Evolutionary conservation across 75 land plant genomes (phyloP), one percentile per base, ranked within the genome.

Genomic region (Azolla pinnata): DNA sequence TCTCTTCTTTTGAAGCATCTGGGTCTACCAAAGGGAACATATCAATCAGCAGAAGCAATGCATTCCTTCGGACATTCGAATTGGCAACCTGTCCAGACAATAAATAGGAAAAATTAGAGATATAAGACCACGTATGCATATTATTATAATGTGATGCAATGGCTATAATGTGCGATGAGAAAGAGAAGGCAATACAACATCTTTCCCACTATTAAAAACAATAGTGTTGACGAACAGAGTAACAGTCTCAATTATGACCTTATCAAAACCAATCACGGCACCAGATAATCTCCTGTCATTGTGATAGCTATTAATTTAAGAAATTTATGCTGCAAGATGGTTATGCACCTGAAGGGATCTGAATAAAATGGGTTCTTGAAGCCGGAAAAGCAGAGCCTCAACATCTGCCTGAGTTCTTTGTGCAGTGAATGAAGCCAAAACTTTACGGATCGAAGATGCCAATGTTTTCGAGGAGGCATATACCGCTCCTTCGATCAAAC

Each of bases 1-100:
- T 83, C 21, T 46, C 79, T 49, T 86, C 96, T 63, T 81, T 85
- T 17, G 82, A 83, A 7, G 81, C 63, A 64, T 81, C 82, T 50
- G 96, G 96, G 67, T 90, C 82, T 73, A 81, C 83, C 54, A 90
- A 67, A 62, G 96, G 96, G 57, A 90, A 90, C 66, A 86, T 16
- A 26, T 90, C 96, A 3, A 90, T 47, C 38, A 90, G 78, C 31
- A 90, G 59, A 72, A 83, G 70, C 56, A 90, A 59, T 57, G 96
- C 84, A 79, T 90, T 90, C 46, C 66, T 71, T 20, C 96, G 81
- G 55, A 90, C 96, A 75, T 86, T 85, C 29, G 87, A 83, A 54
- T 90, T 90, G 33, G 96, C 96, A 45, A 81, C 96, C 96, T 90
- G 76, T 30, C 32, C 20, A 70, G 10, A 42, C n/a, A n/a, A n/a